Base-by-base conservation (phyloP, 2,329 filamentous ascomycete species). In the Lomentospora prolificans region DNA sequence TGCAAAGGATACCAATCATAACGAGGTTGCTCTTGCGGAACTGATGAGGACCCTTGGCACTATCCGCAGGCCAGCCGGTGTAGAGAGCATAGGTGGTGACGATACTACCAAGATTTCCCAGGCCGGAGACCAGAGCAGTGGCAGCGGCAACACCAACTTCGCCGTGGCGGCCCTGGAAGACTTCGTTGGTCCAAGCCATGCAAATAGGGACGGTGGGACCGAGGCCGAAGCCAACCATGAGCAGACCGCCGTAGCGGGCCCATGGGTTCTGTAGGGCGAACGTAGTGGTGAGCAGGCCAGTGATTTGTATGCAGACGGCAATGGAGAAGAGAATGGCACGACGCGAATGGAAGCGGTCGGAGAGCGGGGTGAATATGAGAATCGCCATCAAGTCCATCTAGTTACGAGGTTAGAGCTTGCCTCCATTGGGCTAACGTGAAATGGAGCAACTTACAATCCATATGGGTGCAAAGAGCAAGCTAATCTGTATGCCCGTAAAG, bases 121-220 rank as follows among this genome's bases (percentile, higher is more conserved):
- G 76, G 1, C 90, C 90, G 0, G 89, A 94, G 1, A 96, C 90
- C 9, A 96, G 76, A 2, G 90, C 90, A 1, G 87, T 84, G 0
- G 90, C 90, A 12, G 90, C 87, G 3, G 90, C 90, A 5, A 96
- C 90, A 56, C 90, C 90, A 22, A 96, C 89, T 69, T 96, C 90
- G 50, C 90, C 89, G 65, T 96, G 90, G 10, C 90, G 86, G 30
- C 81, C 80, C 71, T 95, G 90, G 75, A 96, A 96, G 65, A 95
- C 86, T 70, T 95, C 88, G 60, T 84, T 89, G 30, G 88, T 90
- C 90, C 90, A 95, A 33, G 90, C 86, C 90, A 96, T 96, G 68
- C 88, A 92, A 64, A 92, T 92, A 9, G 90, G 90, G 1, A 95
- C 90, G 0, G 90, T 95, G 3, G 90, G 90, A 1, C 90, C 90